Base-by-base conservation (phyloP, 352 stramenopile genomes). In the Pythium scleroteichum region DNA sequence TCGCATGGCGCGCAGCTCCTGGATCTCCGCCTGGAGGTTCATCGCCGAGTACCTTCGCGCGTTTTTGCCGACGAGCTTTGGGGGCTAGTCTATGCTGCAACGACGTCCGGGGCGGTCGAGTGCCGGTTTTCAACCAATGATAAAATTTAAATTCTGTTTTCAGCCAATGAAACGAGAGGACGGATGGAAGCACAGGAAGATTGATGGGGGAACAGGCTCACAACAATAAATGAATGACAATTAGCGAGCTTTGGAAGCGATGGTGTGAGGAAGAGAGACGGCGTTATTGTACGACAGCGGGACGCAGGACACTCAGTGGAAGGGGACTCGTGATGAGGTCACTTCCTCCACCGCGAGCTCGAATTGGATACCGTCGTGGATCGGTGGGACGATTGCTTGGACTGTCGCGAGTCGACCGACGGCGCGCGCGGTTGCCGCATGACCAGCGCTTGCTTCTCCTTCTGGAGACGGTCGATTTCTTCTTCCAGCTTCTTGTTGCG, bases 401-500 rank as follows among this genome's bases (percentile, higher is more conserved):
- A 57, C 27, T 62, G 38, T 2, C 44, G 32, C 1, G 61, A 62
- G 23, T 68, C 61, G 22, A 14, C 38, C 35, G 53, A 55, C 23
- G 23, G 33, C 26, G 53, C 44, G 38, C 61, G 61, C 27, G 53
- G 29, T 50, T 68, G 52, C 33, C 46, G 52, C 40, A 45, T 62
- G 46, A 41, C 47, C 52, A 68, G 48, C 29, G 35, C 39, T 27
- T 70, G 48, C 46, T 73, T 81, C 42, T 79, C 66, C 17, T 73
- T 56, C 6, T 68, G 66, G 44, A 92, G 68, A 2, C 73, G 70
- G 53, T 71, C 58, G 19, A 92, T 77, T 22, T 80, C 72, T 20
- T 70, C 66, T 53, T 81, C 58, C 20, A 90, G 70, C 29, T 72
- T 46, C 24, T 82, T 81, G 64, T 80, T 76, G 40, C 63, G 74